Evolutionary conservation across 352 stramenopile genomes (phyloP).

Genomic region (Phytophthora lateralis): DNA sequence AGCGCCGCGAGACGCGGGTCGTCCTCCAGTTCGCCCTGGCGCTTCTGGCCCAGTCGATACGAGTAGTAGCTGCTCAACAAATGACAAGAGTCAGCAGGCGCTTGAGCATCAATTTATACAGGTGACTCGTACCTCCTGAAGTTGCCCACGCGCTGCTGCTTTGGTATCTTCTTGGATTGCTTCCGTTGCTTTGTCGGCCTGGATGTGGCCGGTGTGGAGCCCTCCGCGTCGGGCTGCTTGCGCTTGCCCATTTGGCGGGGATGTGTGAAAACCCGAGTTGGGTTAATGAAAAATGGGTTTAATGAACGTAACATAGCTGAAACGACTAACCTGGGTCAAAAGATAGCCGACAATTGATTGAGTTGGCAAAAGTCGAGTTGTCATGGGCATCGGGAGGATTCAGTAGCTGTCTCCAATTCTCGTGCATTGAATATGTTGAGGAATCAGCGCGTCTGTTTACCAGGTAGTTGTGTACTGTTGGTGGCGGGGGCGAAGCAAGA

Average conservation of each 20-base stretch:
- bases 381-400: too few species aligned
- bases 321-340: too few species aligned
- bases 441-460: too few species aligned
- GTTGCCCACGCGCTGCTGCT: constrained; percentile 72
- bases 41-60: constrained; percentile 69
- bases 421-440: too few species aligned
- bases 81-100: constrained; percentile 2
- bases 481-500: too few species aligned
- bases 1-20: constrained; percentile 68
- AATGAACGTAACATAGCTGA: too few species aligned
- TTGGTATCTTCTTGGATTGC: constrained; percentile 33
- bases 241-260: constrained; percentile 29
- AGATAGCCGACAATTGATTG: too few species aligned
- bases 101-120: neutral
- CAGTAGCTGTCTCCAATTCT: too few species aligned
- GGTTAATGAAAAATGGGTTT: too few species aligned
- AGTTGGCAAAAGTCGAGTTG: too few species aligned
- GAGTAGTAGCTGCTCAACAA: constrained; percentile 66
- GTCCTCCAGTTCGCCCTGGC: constrained; percentile 49
- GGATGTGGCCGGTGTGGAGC: neutral
- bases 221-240: constrained; percentile 9
- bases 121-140: constrained; percentile 60
- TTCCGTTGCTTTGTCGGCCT: constrained; percentile 25
- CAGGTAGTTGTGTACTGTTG: too few species aligned
- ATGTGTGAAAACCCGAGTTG: neutral